These are phyloP conservation scores for Camellia granthamiana DNA, from an alignment of 148 eudicot genomes.

Conservation along the genomic window DNA sequence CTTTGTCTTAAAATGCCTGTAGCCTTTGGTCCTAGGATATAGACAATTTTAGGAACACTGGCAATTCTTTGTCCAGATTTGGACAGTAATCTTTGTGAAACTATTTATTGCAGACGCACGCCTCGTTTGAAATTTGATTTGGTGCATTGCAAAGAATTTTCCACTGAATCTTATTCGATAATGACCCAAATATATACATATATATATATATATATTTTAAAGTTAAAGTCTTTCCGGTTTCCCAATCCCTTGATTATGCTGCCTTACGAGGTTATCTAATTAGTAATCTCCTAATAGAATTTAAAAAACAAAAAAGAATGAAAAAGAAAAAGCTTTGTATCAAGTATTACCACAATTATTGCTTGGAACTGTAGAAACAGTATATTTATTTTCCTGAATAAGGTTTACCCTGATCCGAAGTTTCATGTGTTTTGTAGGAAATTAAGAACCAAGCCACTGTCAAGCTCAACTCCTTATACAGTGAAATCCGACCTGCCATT, in stretches of 20 bases:
- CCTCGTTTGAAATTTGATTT: not conserved
- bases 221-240: not conserved
- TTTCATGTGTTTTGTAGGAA: conserved; percentile 44
- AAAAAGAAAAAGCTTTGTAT: no score
- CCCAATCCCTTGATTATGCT: not conserved
- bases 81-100: not conserved
- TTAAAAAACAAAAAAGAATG: no score
- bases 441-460: conserved; percentile 48
- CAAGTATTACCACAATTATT: no score
- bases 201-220: no score
- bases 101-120: conserved; percentile 12
- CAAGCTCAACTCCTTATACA: conserved; percentile 54
- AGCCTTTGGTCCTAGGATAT: not conserved
- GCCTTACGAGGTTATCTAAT: not conserved
- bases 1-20: not conserved
- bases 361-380: no score
- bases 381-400: no score
- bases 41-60: not conserved
- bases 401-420: not conserved
- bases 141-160: not conserved
- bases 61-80: not conserved
- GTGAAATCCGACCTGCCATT: conserved; percentile 84
- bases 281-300: not conserved
- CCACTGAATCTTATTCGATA: not conserved
- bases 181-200: no score